phyloP scores from a whole-genome alignment of 2,329 filamentous ascomycete species.

The Fusarium sp. region DNA sequence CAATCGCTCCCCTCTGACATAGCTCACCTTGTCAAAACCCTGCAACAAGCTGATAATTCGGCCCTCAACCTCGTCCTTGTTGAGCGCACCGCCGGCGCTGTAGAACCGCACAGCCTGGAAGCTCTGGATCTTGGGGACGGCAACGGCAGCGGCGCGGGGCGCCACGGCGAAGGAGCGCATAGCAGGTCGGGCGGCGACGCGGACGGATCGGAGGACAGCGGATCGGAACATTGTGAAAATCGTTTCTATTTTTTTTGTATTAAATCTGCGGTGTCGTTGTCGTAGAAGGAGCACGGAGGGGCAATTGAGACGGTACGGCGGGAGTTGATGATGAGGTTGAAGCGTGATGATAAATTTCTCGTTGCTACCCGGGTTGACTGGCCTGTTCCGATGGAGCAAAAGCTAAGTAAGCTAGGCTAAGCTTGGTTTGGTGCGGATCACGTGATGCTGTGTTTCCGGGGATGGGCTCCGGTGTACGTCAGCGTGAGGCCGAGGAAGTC shows the following conservation, averaged over 20 bases:
- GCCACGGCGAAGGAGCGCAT: constrained; percentile 72
- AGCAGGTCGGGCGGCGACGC: constrained; percentile 65
- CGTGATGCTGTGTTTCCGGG: constrained; percentile 35
- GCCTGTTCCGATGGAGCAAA: constrained; percentile 33
- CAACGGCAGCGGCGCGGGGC: constrained; percentile 68
- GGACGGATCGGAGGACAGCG: constrained; percentile 80
- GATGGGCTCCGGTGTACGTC: constrained; percentile 33
- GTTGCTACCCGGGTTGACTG: constrained; percentile 52
- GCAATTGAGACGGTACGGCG: constrained; percentile 28
- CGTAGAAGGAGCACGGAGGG: constrained; percentile 19
- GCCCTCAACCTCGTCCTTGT: constrained; percentile 87
- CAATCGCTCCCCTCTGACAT: constrained; percentile 6
- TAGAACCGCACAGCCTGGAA: constrained; percentile 85
- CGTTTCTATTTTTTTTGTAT: background rate
- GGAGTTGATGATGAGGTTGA: constrained; percentile 33
- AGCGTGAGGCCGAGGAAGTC: constrained; percentile 39
- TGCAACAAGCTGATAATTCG: constrained; percentile 92
- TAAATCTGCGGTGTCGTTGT: constrained; percentile 11
- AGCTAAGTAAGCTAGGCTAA: constrained; percentile 49
- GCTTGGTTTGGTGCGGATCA: constrained; percentile 41
- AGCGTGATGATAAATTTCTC: constrained; percentile 62
- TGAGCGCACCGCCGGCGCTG: constrained; percentile 82
- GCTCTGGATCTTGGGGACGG: constrained; percentile 71
- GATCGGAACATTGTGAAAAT: constrained; percentile 82
- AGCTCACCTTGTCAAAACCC: constrained; percentile 88